Evolutionary conservation across 306 rosid genomes (phyloP).

Genomic region (Alnus glutinosa): DNA sequence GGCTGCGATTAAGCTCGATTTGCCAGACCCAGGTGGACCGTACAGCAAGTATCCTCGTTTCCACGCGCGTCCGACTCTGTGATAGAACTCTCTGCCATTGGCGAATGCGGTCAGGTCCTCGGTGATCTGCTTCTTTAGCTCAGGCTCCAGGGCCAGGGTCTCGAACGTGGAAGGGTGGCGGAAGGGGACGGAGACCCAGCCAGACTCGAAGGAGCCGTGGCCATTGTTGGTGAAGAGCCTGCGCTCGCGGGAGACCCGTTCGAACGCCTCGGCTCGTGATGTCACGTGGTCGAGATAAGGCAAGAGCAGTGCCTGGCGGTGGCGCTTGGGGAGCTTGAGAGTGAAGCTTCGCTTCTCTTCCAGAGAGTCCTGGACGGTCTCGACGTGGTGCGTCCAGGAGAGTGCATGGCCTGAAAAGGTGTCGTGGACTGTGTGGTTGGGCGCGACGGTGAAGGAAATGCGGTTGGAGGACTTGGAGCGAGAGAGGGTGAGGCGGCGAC

Average conservation of each 20-base stretch:
- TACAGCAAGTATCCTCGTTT: slow-evolving; percentile 79
- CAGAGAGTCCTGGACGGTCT: slow-evolving; percentile 71
- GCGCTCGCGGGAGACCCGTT: slow-evolving; percentile 73
- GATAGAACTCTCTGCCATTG: slow-evolving; percentile 65
- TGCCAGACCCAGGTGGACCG: slow-evolving; percentile 91
- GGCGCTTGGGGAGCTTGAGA: slow-evolving; percentile 77
- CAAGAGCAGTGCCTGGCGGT: slow-evolving; percentile 58
- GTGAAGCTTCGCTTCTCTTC: slow-evolving; percentile 83
- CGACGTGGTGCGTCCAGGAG: slow-evolving; percentile 85
- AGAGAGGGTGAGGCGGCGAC: slow-evolving; percentile 70
- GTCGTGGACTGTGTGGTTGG: slow-evolving; percentile 79
- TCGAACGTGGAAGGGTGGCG: slow-evolving; percentile 85
- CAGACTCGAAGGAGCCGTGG: slow-evolving; percentile 67
- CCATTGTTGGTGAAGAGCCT: slow-evolving; percentile 79
- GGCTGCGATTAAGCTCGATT: slow-evolving; percentile 83
- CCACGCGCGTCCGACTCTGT: slow-evolving; percentile 88
- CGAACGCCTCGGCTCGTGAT: slow-evolving; percentile 68
- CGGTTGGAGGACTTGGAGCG: slow-evolving; percentile 77
- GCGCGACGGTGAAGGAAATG: slow-evolving; percentile 72
- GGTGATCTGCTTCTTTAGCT: slow-evolving; percentile 61
- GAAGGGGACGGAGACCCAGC: slow-evolving; percentile 90
- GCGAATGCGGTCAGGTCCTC: slow-evolving; percentile 65
- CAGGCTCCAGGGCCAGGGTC: slow-evolving; percentile 68
- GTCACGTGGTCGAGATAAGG: slow-evolving; percentile 64
- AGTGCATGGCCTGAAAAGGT: slow-evolving; percentile 48